Evolutionary conservation across 1,284 basidiomycete genomes (phyloP).

Genomic region (Lentinula novae-zelandiae): DNA sequence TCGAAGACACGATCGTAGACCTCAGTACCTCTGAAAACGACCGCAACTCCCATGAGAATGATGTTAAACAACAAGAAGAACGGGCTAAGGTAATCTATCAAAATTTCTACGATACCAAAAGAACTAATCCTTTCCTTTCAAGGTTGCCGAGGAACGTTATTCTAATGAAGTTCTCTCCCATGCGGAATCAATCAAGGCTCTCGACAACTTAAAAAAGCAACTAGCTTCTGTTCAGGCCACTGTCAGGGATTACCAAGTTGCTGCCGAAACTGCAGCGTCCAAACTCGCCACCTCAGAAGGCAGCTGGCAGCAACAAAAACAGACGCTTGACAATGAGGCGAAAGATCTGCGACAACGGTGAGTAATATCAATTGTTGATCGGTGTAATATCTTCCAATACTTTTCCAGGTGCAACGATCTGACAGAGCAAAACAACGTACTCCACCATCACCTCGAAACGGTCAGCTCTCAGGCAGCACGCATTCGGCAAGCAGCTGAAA

Average conservation of each 20-base stretch:
- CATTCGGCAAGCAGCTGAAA: constrained; percentile 67
- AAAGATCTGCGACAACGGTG: constrained; percentile 68
- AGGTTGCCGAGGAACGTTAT: constrained; percentile 82
- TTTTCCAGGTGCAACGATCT: constrained; percentile 67
- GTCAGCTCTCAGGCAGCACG: constrained; percentile 78
- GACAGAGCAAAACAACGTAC: constrained; percentile 69
- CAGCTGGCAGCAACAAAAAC: constrained; percentile 80
- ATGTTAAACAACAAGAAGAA: constrained; percentile 62
- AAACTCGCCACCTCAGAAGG: constrained; percentile 67
- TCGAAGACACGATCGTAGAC: constrained; percentile 77
- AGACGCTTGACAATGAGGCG: constrained; percentile 74
- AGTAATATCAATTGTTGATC: not conserved
- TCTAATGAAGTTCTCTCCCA: constrained; percentile 79
- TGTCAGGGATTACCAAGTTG: constrained; percentile 53
- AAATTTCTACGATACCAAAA: not conserved
- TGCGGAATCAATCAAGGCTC: constrained; percentile 75
- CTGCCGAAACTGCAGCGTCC: constrained; percentile 70
- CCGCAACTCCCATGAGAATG: constrained; percentile 58
- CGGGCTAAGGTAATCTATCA: constrained; percentile 55
- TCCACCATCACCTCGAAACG: constrained; percentile 86
- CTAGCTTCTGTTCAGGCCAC: constrained; percentile 47
- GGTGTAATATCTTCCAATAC: not conserved
- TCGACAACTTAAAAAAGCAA: constrained; percentile 64
- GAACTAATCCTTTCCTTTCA: not conserved
- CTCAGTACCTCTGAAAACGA: constrained; percentile 69